phyloP scores from a whole-genome alignment of 2,329 filamentous ascomycete species.

The Fusarium succisae region DNA sequence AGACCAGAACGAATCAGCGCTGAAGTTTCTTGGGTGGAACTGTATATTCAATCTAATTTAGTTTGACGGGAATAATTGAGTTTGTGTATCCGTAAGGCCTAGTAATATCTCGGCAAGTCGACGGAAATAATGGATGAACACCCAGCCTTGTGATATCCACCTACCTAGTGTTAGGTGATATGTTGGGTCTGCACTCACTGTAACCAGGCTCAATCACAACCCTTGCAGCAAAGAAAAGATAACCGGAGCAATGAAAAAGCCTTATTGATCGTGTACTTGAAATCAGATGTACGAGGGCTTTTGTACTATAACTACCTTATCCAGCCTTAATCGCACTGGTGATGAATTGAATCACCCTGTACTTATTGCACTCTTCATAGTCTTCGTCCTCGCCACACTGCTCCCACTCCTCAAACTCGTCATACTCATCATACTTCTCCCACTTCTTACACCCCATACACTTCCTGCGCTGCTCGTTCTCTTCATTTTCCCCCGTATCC shows the following conservation, averaged over 20 bases:
- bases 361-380: too few species aligned
- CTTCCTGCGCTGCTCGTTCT: neutral
- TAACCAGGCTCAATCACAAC: neutral
- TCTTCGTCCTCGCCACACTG: neutral
- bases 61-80: neutral
- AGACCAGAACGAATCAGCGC: slow-evolving; percentile 1
- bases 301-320: neutral
- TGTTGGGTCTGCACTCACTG: neutral
- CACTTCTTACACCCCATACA: too few species aligned
- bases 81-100: neutral
- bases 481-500: too few species aligned
- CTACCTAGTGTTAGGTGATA: too few species aligned
- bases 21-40: slow-evolving; percentile 1
- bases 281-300: neutral
- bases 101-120: neutral
- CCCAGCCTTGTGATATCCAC: neutral
- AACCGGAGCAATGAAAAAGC: neutral
- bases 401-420: neutral
- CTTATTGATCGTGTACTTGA: neutral
- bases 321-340: neutral
- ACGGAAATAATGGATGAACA: neutral
- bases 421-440: neutral
- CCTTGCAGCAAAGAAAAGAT: neutral
- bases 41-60: neutral
- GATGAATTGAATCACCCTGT: neutral